Evolutionary conservation across 2,329 filamentous ascomycete genomes (phyloP), one percentile per base, ranked within the genome.

Genomic region (Clarireedia homoeocarpa): DNA sequence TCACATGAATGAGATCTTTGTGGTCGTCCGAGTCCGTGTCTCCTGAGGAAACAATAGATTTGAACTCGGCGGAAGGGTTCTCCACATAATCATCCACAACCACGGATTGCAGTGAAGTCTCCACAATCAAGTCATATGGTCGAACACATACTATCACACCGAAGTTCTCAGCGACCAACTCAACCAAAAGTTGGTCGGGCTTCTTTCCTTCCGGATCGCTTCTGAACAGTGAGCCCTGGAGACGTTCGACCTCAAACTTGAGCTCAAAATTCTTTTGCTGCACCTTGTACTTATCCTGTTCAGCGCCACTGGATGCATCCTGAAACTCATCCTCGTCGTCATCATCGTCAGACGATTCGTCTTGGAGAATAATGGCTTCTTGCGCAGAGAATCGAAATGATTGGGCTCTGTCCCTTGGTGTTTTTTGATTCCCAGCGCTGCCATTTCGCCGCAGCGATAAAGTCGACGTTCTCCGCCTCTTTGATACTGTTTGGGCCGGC

Each of bases 11-110:
- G 12, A 99, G 80, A 63, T 95, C 83, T 59, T 84, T 90, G 58
- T 88, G 82, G 59, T 89, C 84, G 57, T 88, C 82, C 66, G 95
- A 92, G 45, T 85, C 82, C 6, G 74, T 71, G 49, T 86, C 83
- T 0, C 82, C 82, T 1, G 94, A 96, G 0, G 91, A 95, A n/a
- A 99, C 83, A 51, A 99, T 95, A 26, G 92, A 92, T 72, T 94
- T 96, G 77, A 99, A 99, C 66, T 97, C 92, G 0, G 89, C 76
- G 0, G 91, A 85, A 53, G 92, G 87, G 62, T 94, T 78, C 63
- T 89, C 92, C 7, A 99, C 92, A 67, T 97, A 91, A 68, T 99
- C 94, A 66, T 97, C 92, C 3, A 99, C 84, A 0, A 86, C 89
- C 17, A 99, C 77, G 1, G 90, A 91, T 14, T 88, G 88, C 9